phyloP scores from a whole-genome alignment of 352 stramenopile species.

The Thraustotheca clavata region DNA sequence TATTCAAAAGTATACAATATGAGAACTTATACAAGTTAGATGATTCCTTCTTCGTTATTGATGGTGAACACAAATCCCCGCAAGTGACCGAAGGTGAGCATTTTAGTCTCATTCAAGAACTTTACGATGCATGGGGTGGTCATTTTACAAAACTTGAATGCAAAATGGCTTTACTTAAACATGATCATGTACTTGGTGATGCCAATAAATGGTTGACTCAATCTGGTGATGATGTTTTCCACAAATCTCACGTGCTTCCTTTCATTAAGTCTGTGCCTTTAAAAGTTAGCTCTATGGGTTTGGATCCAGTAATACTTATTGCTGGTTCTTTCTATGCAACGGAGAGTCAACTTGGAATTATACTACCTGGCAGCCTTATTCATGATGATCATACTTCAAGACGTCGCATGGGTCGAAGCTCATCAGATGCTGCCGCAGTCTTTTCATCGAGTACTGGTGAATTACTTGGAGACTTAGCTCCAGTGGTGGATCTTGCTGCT shows the following conservation, averaged over 20 bases:
- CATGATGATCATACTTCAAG: conserved; percentile 29
- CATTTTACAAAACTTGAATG: conserved; percentile 53
- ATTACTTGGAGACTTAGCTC: conserved; percentile 25
- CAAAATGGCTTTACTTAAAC: conserved; percentile 42
- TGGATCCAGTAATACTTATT: conserved; percentile 68
- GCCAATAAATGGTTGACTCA: conserved; percentile 38
- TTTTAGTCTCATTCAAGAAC: conserved; percentile 28
- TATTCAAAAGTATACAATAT: neutral
- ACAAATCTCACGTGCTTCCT: neutral
- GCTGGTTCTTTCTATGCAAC: conserved; percentile 61
- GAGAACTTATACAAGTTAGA: conserved; percentile 4
- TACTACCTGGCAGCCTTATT: conserved; percentile 56
- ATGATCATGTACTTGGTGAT: conserved; percentile 32
- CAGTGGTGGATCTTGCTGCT: conserved; percentile 45
- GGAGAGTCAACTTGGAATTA: conserved; percentile 46
- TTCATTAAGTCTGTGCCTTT: neutral
- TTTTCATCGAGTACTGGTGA: conserved; percentile 44
- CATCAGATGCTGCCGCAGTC: conserved; percentile 50
- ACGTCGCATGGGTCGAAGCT: conserved; percentile 20
- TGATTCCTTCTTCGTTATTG: neutral
- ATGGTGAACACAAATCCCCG: neutral
- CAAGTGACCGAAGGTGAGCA: neutral
- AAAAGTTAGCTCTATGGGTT: conserved; percentile 9
- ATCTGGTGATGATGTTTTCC: neutral
- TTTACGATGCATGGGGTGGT: conserved; percentile 49